phyloP scores from a whole-genome alignment of 371 early-diverging fungal genomes.

The Mucor irregularis region DNA sequence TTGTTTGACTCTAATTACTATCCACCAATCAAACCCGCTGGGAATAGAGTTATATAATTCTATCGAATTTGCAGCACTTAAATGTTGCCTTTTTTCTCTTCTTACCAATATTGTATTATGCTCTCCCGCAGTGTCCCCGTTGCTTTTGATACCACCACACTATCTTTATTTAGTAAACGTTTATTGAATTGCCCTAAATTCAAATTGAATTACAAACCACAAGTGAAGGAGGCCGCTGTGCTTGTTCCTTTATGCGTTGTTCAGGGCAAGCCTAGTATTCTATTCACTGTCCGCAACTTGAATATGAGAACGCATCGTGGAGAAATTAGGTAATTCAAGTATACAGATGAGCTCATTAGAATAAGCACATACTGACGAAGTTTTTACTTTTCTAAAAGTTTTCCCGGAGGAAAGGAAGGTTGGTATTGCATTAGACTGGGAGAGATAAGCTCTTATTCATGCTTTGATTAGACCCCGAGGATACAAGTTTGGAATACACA shows the following conservation, averaged over 20 bases:
- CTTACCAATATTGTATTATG: neutral
- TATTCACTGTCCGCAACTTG: constrained; percentile 80
- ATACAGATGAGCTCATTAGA: too few relatives aligned
- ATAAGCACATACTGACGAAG: too few relatives aligned
- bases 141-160: constrained; percentile 30
- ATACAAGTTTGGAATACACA: constrained; percentile 52
- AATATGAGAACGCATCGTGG: constrained; percentile 77
- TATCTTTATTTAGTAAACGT: constrained; percentile 34
- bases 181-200: constrained; percentile 40
- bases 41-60: too few relatives aligned
- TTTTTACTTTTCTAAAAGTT: constrained; percentile 40
- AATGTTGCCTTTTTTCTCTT: too few relatives aligned
- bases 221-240: constrained; percentile 48
- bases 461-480: neutral
- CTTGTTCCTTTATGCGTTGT: constrained; percentile 68
- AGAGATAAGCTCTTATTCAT: neutral
- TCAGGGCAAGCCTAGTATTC: constrained; percentile 63
- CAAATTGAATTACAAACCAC: constrained; percentile 32
- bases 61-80: too few relatives aligned
- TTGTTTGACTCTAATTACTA: too few relatives aligned
- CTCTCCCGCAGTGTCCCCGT: constrained; percentile 15
- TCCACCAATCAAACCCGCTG: too few relatives aligned
- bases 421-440: neutral
- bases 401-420: constrained; percentile 79
- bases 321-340: constrained; percentile 73